These are phyloP conservation scores for Ephemerocybe angulata DNA, from an alignment of 768 basidiomycete genomes.

Conservation along the genomic window DNA sequence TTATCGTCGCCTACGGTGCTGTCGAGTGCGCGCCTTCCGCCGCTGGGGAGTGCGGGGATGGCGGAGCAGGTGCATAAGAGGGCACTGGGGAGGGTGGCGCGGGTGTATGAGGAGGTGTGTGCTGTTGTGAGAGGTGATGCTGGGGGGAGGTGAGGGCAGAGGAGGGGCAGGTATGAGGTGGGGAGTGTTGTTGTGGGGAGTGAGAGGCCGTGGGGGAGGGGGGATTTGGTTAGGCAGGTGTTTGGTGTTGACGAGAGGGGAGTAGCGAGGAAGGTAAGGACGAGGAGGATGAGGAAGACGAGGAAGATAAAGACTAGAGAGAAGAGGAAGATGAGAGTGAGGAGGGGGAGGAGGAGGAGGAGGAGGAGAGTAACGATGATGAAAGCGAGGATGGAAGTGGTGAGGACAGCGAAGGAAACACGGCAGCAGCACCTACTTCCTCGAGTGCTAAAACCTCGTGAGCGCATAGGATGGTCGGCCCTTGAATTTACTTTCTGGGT, in stretches of 20 bases:
- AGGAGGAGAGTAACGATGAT: constrained; percentile 5
- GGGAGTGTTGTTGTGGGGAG: constrained; percentile 78
- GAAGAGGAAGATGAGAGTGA: constrained; percentile 13
- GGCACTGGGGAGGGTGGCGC: constrained; percentile 64
- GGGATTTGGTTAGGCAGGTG: constrained; percentile 70
- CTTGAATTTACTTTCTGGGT: no score
- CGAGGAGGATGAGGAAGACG: constrained; percentile 13
- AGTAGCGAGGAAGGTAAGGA: constrained; percentile 17
- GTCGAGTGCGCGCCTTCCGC: constrained; percentile 73
- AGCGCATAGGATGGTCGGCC: no score
- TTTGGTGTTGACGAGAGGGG: constrained; percentile 68
- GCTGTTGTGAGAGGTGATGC: constrained; percentile 76
- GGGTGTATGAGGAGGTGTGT: constrained; percentile 70
- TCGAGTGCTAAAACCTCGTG: no score
- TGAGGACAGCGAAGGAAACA: not conserved
- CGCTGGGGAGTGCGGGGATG: constrained; percentile 64
- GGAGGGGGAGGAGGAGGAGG: constrained; percentile 11
- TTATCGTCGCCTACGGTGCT: constrained; percentile 79
- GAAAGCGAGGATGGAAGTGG: not conserved
- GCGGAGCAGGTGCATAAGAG: constrained; percentile 71
- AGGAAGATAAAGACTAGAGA: constrained; percentile 11
- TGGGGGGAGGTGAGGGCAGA: no score
- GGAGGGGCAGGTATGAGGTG: constrained; percentile 87
- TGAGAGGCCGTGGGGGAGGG: constrained; percentile 80
- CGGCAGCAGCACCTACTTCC: no score